These are phyloP conservation scores for Diophrys appendiculata DNA, from an alignment of 73 alveolate genomes.

Conservation along the genomic window DNA sequence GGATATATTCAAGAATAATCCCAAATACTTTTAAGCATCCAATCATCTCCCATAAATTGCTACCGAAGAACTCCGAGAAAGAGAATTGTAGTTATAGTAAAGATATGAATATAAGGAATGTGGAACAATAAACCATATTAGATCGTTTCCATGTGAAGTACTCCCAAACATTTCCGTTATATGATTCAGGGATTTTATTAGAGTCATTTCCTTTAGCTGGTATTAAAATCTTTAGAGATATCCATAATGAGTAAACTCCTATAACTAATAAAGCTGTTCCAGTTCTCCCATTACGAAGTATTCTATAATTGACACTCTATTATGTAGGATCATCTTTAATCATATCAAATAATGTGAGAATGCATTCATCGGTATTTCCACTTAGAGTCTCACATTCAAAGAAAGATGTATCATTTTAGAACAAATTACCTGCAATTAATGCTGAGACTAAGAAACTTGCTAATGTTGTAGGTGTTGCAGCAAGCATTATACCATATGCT, in stretches of 20 bases:
- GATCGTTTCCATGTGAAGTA: constrained; percentile 78
- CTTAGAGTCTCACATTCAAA: constrained; percentile 47
- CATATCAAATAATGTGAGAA: constrained; percentile 57
- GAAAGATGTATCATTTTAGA: constrained; percentile 37
- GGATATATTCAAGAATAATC: constrained; percentile 66
- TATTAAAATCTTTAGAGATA: constrained; percentile 69
- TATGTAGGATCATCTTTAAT: constrained; percentile 50
- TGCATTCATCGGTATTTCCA: constrained; percentile 47
- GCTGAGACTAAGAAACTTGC: constrained; percentile 56
- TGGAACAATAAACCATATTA: constrained; percentile 64
- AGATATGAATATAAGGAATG: constrained; percentile 54
- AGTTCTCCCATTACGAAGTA: constrained; percentile 74
- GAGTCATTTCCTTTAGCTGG: constrained; percentile 63
- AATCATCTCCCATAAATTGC: constrained; percentile 73
- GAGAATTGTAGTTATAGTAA: constrained; percentile 68
- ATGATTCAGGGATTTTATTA: constrained; percentile 63
- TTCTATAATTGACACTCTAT: constrained; percentile 46
- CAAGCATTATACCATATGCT: constrained; percentile 51
- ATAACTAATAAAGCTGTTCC: constrained; percentile 70
- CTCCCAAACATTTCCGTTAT: constrained; percentile 89
- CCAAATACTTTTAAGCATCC: constrained; percentile 66
- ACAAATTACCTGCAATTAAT: constrained; percentile 66
- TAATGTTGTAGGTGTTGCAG: constrained; percentile 56
- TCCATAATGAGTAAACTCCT: constrained; percentile 69
- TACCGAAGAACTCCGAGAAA: constrained; percentile 68